Evolutionary conservation across 1,284 basidiomycete species (phyloP), one percentile per base, ranked within the genome.

Genomic region (Fomitiporia mediterranea): DNA sequence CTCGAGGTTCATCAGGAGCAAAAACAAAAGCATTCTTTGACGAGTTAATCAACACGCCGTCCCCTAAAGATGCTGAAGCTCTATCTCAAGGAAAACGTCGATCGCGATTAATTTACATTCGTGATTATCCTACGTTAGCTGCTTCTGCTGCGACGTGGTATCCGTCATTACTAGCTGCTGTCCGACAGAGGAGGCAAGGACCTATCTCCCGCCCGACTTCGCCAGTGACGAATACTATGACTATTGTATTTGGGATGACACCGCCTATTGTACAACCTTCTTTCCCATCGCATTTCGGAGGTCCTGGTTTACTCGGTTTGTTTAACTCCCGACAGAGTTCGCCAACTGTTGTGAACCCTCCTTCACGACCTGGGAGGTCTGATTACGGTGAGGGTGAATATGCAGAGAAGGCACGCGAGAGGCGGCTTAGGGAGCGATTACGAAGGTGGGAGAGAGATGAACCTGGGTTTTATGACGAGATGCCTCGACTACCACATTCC

Each of bases 161-260:
- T 67, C 83, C 89, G 2, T 77, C 84, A 30, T 75, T 95, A 13
- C 75, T 92, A 8, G 77, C 82, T 39, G 86, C 90, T 6, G 87
- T 94, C 6, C 82, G 84, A 48, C 76, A 84, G 56, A 79, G 89
- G 32, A 79, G 91, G 25, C 78, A 81, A 62, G 82, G 85, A 1
- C 73, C 80, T 3, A 72, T 84, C 15, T 73, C 80, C 1, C 74
- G 78, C 39, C 74, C 80, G 15, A 75, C 77, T 4, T 78, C 81
- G 11, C 78, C 83, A 3, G 78, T 86, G 6, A 62, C 70, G 27
- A 83, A 81, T 66, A 89, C 91, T 1, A 89, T 86, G 61, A 83
- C 85, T 2, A 88, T 94, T 43, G 75, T 95, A 4, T 87, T 94
- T 64, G 91, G 91, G 19, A 83, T 90, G 63, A 85, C 89, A 0